A percentile compares a stretch with the other conserved stretches of the same genome.
Evolutionary conservation across 106 monocot genomes (phyloP).

Genomic region (Allium cepa): DNA sequence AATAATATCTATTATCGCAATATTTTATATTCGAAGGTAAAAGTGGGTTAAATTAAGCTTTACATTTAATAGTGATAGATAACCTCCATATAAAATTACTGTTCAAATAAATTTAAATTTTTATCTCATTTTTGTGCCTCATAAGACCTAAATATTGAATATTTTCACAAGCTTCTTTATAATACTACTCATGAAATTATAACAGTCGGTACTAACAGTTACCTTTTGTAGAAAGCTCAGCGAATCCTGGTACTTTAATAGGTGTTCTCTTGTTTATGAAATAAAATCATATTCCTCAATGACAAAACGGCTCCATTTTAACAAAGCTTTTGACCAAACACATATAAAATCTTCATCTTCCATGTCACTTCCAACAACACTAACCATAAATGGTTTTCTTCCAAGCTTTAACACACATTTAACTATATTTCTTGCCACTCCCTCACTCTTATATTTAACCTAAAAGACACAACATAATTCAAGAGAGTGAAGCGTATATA

Average conservation of each 20-base stretch:
- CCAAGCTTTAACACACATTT: slow-evolving; percentile 85
- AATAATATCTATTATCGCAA: no score
- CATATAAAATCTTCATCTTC: slow-evolving; percentile 33
- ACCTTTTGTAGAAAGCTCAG: slow-evolving; percentile 70
- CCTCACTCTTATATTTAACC: slow-evolving; percentile 62
- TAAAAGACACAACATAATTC: slow-evolving; percentile 3
- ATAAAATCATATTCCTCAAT: slow-evolving; percentile 5
- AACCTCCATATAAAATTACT: no score
- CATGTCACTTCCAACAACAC: slow-evolving; percentile 66
- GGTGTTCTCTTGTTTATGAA: slow-evolving; percentile 32
- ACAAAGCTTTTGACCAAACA: no score
- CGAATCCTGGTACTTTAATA: slow-evolving; percentile 61
- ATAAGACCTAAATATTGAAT: no score
- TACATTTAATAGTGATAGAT: no score
- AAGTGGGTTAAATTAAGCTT: no score
- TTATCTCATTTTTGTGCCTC: no score
- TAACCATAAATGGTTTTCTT: slow-evolving; percentile 63
- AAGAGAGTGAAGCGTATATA: no score
- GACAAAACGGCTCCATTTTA: no score
- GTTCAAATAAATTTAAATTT: no score
- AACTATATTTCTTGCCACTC: slow-evolving; percentile 83
- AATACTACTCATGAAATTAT: background rate
- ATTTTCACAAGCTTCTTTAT: background rate
- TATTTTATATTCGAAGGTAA: no score
- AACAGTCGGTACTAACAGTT: background rate